Evolutionary conservation across 495 filamentous ascomycete genomes (phyloP).

Genomic region (Neurospora sp.): DNA sequence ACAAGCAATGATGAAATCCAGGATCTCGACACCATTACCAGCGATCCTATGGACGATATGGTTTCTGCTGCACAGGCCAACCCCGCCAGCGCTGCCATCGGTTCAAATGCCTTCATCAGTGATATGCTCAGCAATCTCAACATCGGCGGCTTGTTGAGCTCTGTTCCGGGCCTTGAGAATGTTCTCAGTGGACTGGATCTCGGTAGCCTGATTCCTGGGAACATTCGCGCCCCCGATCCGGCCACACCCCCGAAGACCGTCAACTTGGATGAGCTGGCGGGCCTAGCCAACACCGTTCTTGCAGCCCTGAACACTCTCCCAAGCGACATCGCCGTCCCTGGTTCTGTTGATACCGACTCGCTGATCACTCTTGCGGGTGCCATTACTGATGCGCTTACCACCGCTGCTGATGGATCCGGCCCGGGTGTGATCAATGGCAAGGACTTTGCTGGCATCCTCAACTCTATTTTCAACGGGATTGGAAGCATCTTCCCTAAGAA

Average conservation of each 20-base stretch:
- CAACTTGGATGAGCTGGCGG: neutral
- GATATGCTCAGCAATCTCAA: neutral
- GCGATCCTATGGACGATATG: neutral
- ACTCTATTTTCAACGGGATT: neutral
- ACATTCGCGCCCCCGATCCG: neutral
- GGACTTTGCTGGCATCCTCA: neutral
- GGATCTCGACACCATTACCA: neutral
- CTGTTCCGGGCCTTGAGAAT: neutral
- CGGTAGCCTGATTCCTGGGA: neutral
- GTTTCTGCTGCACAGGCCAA: neutral
- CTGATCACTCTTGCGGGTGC: neutral
- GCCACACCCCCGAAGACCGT: neutral
- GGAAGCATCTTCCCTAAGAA: neutral
- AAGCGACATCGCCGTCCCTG: neutral
- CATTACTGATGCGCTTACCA: neutral
- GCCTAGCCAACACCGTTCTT: neutral
- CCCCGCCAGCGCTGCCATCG: neutral
- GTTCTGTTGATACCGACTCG: neutral
- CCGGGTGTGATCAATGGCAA: neutral
- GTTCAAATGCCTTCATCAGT: neutral
- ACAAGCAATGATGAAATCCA: neutral
- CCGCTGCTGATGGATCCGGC: neutral
- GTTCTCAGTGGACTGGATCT: neutral
- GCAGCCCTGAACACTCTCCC: neutral
- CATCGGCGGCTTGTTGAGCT: neutral